phyloP scores from a whole-genome alignment of 805 yeast species.

The Candida loeiensis region DNA sequence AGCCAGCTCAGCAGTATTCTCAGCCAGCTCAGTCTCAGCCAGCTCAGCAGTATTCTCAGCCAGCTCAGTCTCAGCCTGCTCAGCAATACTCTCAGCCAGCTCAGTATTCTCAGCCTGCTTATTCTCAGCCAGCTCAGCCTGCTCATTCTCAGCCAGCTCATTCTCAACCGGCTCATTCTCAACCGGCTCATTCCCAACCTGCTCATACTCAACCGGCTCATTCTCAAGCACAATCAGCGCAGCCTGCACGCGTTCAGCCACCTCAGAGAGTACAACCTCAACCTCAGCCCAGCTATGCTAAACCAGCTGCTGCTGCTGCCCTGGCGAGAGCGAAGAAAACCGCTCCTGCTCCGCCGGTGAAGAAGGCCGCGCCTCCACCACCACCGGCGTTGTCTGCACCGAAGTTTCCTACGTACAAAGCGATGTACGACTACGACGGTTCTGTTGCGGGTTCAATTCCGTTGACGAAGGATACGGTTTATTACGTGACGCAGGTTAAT shows the following conservation, averaged over 20 bases:
- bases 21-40: slow-evolving; percentile 20
- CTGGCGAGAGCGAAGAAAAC: slow-evolving; percentile 29
- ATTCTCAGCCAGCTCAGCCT: slow-evolving; percentile 12
- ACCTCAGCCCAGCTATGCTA: slow-evolving; percentile 15
- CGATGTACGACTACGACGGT: slow-evolving; percentile 86
- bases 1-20: slow-evolving; percentile 17
- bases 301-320: slow-evolving; percentile 18
- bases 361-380: slow-evolving; percentile 46
- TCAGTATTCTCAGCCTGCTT: slow-evolving; percentile 17
- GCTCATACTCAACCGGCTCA: slow-evolving; percentile 4
- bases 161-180: slow-evolving; percentile 8
- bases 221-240: neutral
- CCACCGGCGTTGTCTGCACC: slow-evolving; percentile 55
- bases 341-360: slow-evolving; percentile 64
- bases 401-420: slow-evolving; percentile 74
- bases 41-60: slow-evolving; percentile 16
- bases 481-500: slow-evolving; percentile 67
- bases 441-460: slow-evolving; percentile 81
- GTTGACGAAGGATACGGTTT: slow-evolving; percentile 68
- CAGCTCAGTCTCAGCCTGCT: slow-evolving; percentile 21
- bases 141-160: slow-evolving; percentile 9
- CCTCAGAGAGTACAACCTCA: neutral
- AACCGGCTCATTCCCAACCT: slow-evolving; percentile 7
- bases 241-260: slow-evolving; percentile 1
- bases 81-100: slow-evolving; percentile 20